Evolutionary conservation across 2,329 filamentous ascomycete genomes (phyloP).

Genomic region (Periconia digitata): DNA sequence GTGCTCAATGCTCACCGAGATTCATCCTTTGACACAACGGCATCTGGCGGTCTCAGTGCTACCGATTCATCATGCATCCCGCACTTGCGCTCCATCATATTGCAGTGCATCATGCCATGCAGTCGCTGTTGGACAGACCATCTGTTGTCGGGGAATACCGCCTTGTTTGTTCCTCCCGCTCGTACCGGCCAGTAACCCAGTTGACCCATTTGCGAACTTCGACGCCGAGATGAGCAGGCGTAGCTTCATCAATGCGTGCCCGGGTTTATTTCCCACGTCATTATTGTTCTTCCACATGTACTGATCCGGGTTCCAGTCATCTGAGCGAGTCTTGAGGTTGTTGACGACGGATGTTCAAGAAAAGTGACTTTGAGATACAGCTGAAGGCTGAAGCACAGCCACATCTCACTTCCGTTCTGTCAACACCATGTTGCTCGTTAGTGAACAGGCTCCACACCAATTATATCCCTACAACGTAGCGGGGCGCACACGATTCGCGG

Average conservation of each 20-base stretch:
- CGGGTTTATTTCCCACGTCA: too few species aligned
- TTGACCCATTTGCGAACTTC: too few species aligned
- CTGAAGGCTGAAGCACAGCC: conserved; percentile 34
- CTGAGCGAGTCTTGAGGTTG: too few species aligned
- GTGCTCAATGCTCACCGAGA: too few species aligned
- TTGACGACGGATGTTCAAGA: neutral
- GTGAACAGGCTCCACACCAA: too few species aligned
- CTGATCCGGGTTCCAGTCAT: too few species aligned
- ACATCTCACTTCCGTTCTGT: conserved; percentile 17
- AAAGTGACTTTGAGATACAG: conserved; percentile 2
- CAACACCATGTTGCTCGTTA: conserved; percentile 3
- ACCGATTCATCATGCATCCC: conserved; percentile 15
- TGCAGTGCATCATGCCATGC: neutral
- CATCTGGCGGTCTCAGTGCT: conserved; percentile 1
- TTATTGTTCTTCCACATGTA: too few species aligned
- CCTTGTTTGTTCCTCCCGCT: conserved; percentile 2
- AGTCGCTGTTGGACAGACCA: neutral
- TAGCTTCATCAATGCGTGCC: too few species aligned
- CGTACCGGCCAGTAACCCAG: too few species aligned
- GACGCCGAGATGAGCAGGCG: too few species aligned
- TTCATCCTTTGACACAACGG: too few species aligned
- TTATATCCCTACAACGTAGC: neutral
- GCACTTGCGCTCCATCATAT: neutral
- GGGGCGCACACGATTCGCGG: conserved; percentile 11
- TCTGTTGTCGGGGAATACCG: conserved; percentile 15